Base-by-base conservation (phyloP, 352 stramenopile genomes). In the Phytopythium montanum region DNA sequence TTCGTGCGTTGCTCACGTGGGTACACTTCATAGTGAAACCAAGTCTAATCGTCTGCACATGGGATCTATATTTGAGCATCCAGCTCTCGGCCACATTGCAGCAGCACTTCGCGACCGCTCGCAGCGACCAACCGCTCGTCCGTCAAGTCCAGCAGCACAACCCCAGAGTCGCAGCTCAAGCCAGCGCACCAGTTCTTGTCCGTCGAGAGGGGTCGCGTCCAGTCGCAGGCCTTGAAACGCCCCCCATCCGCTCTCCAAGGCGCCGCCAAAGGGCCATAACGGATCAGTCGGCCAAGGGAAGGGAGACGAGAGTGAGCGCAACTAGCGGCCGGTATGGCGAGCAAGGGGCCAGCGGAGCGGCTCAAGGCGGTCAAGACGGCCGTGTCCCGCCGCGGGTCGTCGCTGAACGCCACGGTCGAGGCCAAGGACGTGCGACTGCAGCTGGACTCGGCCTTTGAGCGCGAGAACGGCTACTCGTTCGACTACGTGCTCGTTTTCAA, bases 401-500 rank as follows among this genome's bases (percentile, higher is more conserved):
- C 77, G 41, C 75, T 88, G 10, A 92, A 92, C 45, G 80, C 78
- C 45, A 70, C 73, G 16, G 56, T 87, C 4, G 76, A 87, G 51
- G 77, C 79, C 25, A 81, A 85, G 50, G 76, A 87, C 54, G 73
- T 89, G 54, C 76, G 79, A 6, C 18, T 89, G 60, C 67, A 85
- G 57, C 61, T 89, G 44, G 79, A 89, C 60, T 72, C 75, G 42
- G 72, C 72, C 34, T 92, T 92, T 33, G 67, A 85, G 65, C 61
- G 58, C 23, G 68, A 82, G 39, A 85, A 92, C 59, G 79, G 82
- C 49, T 90, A 85, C 74, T 87, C 81, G 64, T 92, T 83, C 69
- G 82, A 92, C 78, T 92, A 89, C 50, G 79, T 80, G 54, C 65
- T 92, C 53, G 82, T 92, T 36, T 92, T 92, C 78, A 84, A 92